These are phyloP conservation scores for Podaxis sp. DNA, from an alignment of 768 basidiomycete genomes.

Conservation along the genomic window DNA sequence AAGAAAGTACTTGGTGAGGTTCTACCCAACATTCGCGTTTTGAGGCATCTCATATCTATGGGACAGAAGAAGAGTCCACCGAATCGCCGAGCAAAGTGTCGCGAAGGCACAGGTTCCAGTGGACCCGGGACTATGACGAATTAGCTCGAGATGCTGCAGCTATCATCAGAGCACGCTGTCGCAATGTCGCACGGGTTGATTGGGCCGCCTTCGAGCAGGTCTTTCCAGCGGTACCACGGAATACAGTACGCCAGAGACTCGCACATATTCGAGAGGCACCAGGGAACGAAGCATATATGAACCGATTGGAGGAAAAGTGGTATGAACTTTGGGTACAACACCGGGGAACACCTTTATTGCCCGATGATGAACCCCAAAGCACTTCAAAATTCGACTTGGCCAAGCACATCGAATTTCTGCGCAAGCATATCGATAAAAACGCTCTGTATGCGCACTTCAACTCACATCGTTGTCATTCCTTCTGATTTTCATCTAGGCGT, in stretches of 20 bases:
- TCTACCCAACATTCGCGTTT: neutral
- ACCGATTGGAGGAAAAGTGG: conserved; percentile 81
- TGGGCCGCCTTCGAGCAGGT: conserved; percentile 75
- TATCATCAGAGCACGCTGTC: conserved; percentile 78
- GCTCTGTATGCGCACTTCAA: conserved; percentile 61
- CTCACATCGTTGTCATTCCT: neutral
- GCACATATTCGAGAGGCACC: conserved; percentile 56
- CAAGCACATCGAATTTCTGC: conserved; percentile 77
- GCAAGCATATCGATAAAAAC: conserved; percentile 81
- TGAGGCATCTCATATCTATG: neutral
- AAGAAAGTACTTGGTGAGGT: conserved; percentile 14
- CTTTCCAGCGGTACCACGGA: conserved; percentile 73
- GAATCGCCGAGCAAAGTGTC: conserved; percentile 42
- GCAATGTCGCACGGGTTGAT: conserved; percentile 56
- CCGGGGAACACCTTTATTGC: conserved; percentile 62
- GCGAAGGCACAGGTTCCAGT: conserved; percentile 72
- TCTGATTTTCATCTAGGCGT: conserved; percentile 41
- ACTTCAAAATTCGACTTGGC: conserved; percentile 76
- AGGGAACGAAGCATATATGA: conserved; percentile 72
- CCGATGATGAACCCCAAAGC: conserved; percentile 68
- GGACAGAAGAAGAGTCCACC: conserved; percentile 9
- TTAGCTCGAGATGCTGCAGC: conserved; percentile 81
- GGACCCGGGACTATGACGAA: conserved; percentile 88
- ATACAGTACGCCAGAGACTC: conserved; percentile 69
- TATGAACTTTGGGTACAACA: conserved; percentile 72